A percentile compares a stretch with the other conserved stretches of the same genome.
Conservation (phyloP, 1,284 basidiomycete genomes). For the Phellinidium pouzarii region DNA sequence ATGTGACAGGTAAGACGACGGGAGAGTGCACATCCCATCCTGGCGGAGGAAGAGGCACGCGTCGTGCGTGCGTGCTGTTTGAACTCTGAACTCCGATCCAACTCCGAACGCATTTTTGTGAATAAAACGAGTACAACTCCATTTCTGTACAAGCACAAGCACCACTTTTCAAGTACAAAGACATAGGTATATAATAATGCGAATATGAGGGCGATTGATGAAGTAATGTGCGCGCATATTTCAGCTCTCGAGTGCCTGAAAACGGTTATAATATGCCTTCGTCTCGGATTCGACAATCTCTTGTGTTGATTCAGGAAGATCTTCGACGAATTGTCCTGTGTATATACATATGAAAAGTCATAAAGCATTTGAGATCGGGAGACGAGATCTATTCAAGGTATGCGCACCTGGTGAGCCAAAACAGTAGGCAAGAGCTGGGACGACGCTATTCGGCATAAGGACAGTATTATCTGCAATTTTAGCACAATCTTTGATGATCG, state of each 20-base stretch:
- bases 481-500: slow-evolving; percentile 94
- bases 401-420: slow-evolving; percentile 81
- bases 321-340: slow-evolving; percentile 71
- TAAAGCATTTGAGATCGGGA: neutral
- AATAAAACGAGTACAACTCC: no score
- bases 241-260: slow-evolving; percentile 37
- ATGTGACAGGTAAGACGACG: no score
- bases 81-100: no score
- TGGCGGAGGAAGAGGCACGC: no score
- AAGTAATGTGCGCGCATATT: no score
- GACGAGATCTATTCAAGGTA: no score
- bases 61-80: no score
- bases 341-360: slow-evolving; percentile 2
- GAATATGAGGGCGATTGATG: neutral
- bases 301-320: slow-evolving; percentile 86
- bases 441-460: slow-evolving; percentile 86
- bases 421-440: slow-evolving; percentile 84
- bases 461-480: slow-evolving; percentile 84
- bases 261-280: slow-evolving; percentile 71
- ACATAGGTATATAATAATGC: neutral
- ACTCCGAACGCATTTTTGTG: no score
- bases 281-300: slow-evolving; percentile 74
- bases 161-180: neutral
- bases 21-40: no score
- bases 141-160: no score